Evolutionary conservation across 176 grass and related monocot genomes (phyloP), one percentile per base, ranked within the genome.

Genomic region (Puccinellia tenuiflora): DNA sequence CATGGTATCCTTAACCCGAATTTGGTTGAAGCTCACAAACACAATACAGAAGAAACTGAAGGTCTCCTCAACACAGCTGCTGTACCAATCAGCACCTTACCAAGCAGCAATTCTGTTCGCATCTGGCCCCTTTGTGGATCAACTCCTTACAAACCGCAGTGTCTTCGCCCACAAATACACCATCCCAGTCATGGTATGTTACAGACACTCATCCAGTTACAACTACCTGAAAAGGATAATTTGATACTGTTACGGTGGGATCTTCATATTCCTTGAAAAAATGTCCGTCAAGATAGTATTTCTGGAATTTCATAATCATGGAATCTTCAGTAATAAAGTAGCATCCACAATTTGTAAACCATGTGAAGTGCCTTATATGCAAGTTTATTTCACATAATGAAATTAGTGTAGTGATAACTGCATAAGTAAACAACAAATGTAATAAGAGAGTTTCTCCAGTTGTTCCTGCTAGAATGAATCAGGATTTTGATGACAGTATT

Each of bases 31-130:
- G 97, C 88, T 99, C 74, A 99, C 97, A 70, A 99, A 96, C 76
- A 99, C 97, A 38, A 99, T 99, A 92, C 97, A 99, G 79, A 99
- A 96, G 90, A 99, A 60, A 83, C 86, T 94, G 86, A 99, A 99
- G 91, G 84, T 99, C 65, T 96, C 97, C 17, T 99, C 97, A 40
- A 99, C 97, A 0, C 97, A 99, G 56, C 89, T 96, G 65, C 67
- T 99, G n/a, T 96, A 99, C 82, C 88, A 96, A 76, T 99, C 97
- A 21, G 91, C 97, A 21, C 93, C 97, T 8, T 99, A 96, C 70
- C 97, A 99, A 72, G 86, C 97, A 4, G 91, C 93, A 59, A 93
- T 96, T 83, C 83, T 99, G 79, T 90, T 99, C 59, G 93, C 83
- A 22, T 88, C 93, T 65, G 97, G 97, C n/a, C 97, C 97, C 45